Conservation (phyloP, 768 basidiomycete genomes). For the Tylopilus sp. region DNA sequence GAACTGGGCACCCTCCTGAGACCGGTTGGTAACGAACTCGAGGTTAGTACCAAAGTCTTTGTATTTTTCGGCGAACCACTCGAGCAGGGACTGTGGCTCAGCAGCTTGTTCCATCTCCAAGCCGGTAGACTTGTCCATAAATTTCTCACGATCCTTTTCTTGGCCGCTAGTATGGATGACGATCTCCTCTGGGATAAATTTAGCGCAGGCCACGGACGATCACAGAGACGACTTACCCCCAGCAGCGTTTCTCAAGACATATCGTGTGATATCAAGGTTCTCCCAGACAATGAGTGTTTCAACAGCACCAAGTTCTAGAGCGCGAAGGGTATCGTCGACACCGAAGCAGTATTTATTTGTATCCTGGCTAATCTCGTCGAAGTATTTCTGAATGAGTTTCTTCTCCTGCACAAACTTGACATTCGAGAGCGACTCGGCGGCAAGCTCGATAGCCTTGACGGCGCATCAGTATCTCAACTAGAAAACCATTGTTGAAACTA, state of each 20-base stretch:
- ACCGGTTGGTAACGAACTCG: slow-evolving; percentile 94
- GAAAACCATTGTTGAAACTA: background rate
- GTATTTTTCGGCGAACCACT: slow-evolving; percentile 99
- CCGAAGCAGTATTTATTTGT: slow-evolving; percentile 97
- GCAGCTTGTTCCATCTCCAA: slow-evolving; percentile 88
- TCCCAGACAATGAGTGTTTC: slow-evolving; percentile 99
- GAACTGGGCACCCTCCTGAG: slow-evolving; percentile 97
- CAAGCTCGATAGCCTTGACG: slow-evolving; percentile 88
- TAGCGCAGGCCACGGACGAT: background rate
- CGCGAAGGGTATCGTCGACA: slow-evolving; percentile 94
- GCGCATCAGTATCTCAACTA: background rate
- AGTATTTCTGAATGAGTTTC: slow-evolving; percentile 95
- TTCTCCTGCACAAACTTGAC: slow-evolving; percentile 99
- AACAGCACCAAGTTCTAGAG: slow-evolving; percentile 91
- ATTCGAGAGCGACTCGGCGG: slow-evolving; percentile 92
- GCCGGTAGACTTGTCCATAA: slow-evolving; percentile 91
- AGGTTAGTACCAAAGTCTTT: slow-evolving; percentile 95
- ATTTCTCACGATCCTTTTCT: slow-evolving; percentile 93
- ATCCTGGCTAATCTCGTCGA: slow-evolving; percentile 98
- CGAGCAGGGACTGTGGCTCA: slow-evolving; percentile 86
- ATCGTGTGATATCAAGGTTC: slow-evolving; percentile 88
- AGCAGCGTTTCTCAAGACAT: slow-evolving; percentile 87
- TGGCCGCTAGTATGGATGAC: slow-evolving; percentile 79
- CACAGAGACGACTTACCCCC: slow-evolving; percentile 51
- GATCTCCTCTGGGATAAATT: slow-evolving; percentile 62